phyloP scores from a whole-genome alignment of 1,284 basidiomycete genomes.

The Ganoderma lucidum region DNA sequence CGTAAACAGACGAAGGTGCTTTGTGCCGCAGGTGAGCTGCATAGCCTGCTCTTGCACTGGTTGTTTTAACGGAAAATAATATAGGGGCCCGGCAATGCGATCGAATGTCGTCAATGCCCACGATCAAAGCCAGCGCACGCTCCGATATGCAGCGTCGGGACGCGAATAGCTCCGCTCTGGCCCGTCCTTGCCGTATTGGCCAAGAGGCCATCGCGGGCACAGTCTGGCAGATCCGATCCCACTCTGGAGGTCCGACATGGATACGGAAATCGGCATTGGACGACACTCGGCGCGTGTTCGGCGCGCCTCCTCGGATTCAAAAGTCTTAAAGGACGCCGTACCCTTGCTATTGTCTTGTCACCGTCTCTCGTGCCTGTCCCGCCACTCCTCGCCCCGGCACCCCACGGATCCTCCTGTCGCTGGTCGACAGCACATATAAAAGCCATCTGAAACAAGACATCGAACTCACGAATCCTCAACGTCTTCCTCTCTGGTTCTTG shows the following conservation, averaged over 20 bases:
- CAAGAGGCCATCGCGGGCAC: neutral
- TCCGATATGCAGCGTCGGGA: neutral
- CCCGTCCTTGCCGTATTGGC: neutral
- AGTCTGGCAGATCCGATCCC: neutral
- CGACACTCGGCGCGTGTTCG: slow-evolving; percentile 4
- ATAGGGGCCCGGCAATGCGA: neutral
- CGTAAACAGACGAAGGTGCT: slow-evolving; percentile 1
- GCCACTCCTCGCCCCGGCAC: slow-evolving; percentile 17
- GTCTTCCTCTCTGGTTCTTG: slow-evolving; percentile 14
- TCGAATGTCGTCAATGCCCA: neutral
- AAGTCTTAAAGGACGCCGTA: slow-evolving; percentile 23
- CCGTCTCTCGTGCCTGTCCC: slow-evolving; percentile 26
- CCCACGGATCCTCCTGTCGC: slow-evolving; percentile 12
- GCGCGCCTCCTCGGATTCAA: slow-evolving; percentile 18
- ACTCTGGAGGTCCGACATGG: slow-evolving; percentile 19
- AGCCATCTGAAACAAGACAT: slow-evolving; percentile 8
- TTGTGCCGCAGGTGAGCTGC: neutral
- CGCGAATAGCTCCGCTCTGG: neutral
- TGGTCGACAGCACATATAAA: slow-evolving; percentile 27
- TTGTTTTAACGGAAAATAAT: neutral
- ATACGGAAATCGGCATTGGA: slow-evolving; percentile 12
- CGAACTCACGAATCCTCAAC: slow-evolving; percentile 21
- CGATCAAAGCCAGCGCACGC: neutral
- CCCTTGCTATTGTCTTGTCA: slow-evolving; percentile 29
- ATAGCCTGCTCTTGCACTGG: neutral